phyloP scores from a whole-genome alignment of 1,284 basidiomycete genomes.

The Irpex lacteus region DNA sequence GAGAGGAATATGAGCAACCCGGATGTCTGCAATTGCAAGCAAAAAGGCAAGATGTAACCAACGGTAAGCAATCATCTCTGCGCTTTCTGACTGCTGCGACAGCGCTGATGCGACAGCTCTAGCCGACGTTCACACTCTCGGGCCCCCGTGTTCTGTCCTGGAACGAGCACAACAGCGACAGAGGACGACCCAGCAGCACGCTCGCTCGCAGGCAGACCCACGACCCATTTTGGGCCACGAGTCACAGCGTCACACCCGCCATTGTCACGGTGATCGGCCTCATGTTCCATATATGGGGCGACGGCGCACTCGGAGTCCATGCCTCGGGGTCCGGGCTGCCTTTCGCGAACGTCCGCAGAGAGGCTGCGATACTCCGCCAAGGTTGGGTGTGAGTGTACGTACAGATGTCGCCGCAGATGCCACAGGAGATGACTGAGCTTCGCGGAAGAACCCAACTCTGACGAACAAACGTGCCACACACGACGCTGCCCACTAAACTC shows the following conservation, averaged over 20 bases:
- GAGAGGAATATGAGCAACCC: background rate
- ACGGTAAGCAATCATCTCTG: constrained; percentile 4
- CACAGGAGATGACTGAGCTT: background rate
- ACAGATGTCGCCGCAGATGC: background rate
- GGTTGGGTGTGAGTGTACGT: background rate
- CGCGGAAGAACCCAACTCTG: background rate
- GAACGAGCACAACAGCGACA: background rate
- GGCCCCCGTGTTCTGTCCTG: background rate
- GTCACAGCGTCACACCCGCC: background rate
- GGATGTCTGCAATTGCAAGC: background rate
- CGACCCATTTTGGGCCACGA: no score
- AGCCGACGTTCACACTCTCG: background rate
- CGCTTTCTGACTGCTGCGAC: background rate
- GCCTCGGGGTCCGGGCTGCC: background rate
- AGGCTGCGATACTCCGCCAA: background rate
- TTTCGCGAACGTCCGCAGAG: no score
- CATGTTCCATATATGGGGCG: no score
- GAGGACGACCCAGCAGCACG: background rate
- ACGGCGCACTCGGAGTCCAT: background rate
- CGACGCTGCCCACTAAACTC: background rate
- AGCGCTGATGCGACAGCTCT: background rate
- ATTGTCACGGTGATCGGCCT: background rate
- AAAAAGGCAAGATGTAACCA: background rate
- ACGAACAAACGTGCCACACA: background rate
- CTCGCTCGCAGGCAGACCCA: background rate